Conservation (phyloP, 2,329 filamentous ascomycete species). For the Hymenoscyphus occultus region DNA sequence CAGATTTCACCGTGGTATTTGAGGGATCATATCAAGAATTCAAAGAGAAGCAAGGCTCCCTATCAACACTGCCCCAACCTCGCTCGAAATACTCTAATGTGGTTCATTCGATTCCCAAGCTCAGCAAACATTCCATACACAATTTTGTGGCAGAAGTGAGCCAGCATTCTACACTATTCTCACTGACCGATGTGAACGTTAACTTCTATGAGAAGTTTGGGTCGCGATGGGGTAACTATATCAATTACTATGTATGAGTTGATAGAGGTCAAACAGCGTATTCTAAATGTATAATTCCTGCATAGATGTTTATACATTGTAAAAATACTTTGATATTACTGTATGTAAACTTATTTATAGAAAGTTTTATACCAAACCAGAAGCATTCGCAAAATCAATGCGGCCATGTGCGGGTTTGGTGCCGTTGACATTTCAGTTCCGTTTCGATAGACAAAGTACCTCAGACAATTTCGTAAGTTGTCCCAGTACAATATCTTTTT, state of each 20-base stretch:
- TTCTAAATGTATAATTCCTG: neutral
- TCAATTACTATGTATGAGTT: neutral
- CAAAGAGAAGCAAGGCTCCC: neutral
- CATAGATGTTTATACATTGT: too few relatives aligned
- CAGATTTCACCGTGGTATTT: slow-evolving; percentile 11
- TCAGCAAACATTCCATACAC: slow-evolving; percentile 4
- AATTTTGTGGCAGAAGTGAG: slow-evolving; percentile 4
- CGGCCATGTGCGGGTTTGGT: too few relatives aligned
- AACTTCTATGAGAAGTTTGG: slow-evolving; percentile 10
- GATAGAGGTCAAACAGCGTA: neutral
- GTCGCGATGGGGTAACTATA: neutral
- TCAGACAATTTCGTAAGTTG: too few relatives aligned
- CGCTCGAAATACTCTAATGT: slow-evolving; percentile 3
- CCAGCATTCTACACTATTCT: neutral
- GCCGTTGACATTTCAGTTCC: too few relatives aligned
- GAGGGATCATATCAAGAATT: slow-evolving; percentile 10
- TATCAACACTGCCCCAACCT: neutral
- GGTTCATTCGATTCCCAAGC: slow-evolving; percentile 2
- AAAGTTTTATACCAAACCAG: too few relatives aligned
- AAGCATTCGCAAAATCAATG: too few relatives aligned
- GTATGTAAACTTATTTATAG: too few relatives aligned
- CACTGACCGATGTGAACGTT: slow-evolving; percentile 2
- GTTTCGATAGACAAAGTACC: too few relatives aligned
- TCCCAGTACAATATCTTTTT: too few relatives aligned
- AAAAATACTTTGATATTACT: too few relatives aligned